These are phyloP conservation scores for Carpinus fangiana DNA, from an alignment of 306 rosid species.

Conservation along the genomic window DNA sequence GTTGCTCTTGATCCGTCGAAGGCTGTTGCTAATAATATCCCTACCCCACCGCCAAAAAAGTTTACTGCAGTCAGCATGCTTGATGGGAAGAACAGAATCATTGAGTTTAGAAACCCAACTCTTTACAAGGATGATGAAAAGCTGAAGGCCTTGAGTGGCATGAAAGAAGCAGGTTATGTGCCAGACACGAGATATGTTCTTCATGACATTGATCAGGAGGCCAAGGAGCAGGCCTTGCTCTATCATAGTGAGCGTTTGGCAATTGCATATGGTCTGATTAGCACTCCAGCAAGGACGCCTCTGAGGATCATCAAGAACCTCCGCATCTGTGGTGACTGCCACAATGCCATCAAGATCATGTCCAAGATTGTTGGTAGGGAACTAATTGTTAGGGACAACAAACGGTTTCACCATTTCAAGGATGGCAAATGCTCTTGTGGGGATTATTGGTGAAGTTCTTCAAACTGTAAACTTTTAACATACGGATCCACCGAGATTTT, in stretches of 20 bases:
- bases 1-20: constrained; percentile 66
- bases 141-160: constrained; percentile 57
- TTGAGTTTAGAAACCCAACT: constrained; percentile 68
- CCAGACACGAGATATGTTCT: constrained; percentile 88
- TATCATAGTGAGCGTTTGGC: constrained; percentile 85
- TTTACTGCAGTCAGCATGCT: constrained; percentile 68
- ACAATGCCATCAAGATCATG: constrained; percentile 92
- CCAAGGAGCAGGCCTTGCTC: constrained; percentile 87
- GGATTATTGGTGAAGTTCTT: constrained; percentile 75
- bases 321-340: constrained; percentile 83
- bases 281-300: constrained; percentile 79
- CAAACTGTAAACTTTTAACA: constrained; percentile 3
- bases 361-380: constrained; percentile 83
- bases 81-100: constrained; percentile 65
- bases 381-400: constrained; percentile 75
- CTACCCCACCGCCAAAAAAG: constrained; percentile 78
- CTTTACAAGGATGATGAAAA: constrained; percentile 84
- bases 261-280: constrained; percentile 83
- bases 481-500: constrained; percentile 20
- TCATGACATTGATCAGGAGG: constrained; percentile 93
- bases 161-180: constrained; percentile 70
- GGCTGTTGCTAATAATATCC: constrained; percentile 50
- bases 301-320: constrained; percentile 88
- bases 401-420: constrained; percentile 88
- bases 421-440: constrained; percentile 92